phyloP scores from a whole-genome alignment of 2,329 filamentous ascomycete species.

The Aspergillus sp. region DNA sequence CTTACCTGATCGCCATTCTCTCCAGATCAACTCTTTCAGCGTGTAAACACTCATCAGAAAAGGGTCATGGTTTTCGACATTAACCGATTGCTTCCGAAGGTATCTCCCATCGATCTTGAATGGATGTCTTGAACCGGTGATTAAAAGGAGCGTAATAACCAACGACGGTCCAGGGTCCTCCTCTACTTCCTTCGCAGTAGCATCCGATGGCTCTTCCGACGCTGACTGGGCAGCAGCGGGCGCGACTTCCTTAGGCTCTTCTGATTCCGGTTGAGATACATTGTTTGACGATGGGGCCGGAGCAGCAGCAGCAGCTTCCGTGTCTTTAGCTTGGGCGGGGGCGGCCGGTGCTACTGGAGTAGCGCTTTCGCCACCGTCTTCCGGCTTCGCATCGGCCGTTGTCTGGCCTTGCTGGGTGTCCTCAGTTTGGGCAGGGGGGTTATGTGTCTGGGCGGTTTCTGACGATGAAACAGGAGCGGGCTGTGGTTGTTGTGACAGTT shows the following conservation, averaged over 20 bases:
- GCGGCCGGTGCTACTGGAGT: constrained; percentile 6
- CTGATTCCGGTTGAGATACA: constrained; percentile 13
- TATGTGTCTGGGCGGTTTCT: constrained; percentile 7
- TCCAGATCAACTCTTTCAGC: constrained; percentile 86
- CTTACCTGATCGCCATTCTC: constrained; percentile 78
- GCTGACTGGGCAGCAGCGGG: constrained; percentile 11
- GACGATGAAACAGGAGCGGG: constrained; percentile 7
- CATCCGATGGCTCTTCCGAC: constrained; percentile 19
- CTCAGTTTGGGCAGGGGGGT: constrained; percentile 8
- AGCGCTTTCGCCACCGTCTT: constrained; percentile 17
- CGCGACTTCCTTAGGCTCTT: constrained; percentile 17
- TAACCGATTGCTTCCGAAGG: constrained; percentile 72
- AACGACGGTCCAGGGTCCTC: constrained; percentile 34
- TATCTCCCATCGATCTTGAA: constrained; percentile 89
- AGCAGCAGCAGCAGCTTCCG: constrained; percentile 1
- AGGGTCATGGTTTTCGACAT: constrained; percentile 71
- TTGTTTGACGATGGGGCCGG: constrained; percentile 3
- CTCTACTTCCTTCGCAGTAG: constrained; percentile 27
- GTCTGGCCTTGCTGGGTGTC: constrained; percentile 6
- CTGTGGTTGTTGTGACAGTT: constrained; percentile 9
- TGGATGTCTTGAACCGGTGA: constrained; percentile 76
- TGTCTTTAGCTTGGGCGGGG: constrained; percentile 9
- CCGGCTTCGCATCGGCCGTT: constrained; percentile 11
- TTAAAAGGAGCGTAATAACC: constrained; percentile 74
- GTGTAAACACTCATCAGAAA: constrained; percentile 91